Percentiles rank a stretch among this genome's conserved stretches.
Evolutionary conservation across 768 basidiomycete genomes (phyloP).

Genomic region (Boletus sp.): DNA sequence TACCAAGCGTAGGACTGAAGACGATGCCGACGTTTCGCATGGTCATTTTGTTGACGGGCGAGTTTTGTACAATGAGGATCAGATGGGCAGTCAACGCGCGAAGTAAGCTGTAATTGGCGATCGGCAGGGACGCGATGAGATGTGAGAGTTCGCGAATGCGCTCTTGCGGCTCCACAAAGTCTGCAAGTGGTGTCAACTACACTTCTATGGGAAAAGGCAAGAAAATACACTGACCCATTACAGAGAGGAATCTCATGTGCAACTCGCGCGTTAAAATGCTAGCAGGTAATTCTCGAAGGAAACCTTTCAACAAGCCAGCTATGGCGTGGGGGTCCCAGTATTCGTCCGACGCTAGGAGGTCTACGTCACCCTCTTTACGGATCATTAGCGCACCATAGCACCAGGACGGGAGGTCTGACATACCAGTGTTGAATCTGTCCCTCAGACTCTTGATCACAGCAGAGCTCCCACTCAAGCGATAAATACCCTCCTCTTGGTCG

Average conservation of each 20-base stretch:
- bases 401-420: conserved; percentile 24
- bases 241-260: conserved; percentile 86
- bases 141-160: conserved; percentile 83
- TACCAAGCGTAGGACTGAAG: conserved; percentile 95
- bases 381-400: conserved; percentile 5
- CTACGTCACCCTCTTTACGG: conserved; percentile 87
- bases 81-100: conserved; percentile 94
- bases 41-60: conserved; percentile 93
- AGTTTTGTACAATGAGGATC: conserved; percentile 91
- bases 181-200: conserved; percentile 41
- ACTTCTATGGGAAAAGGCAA: conserved; percentile 1
- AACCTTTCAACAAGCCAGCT: conserved; percentile 90
- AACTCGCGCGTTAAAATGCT: conserved; percentile 92
- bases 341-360: conserved; percentile 83
- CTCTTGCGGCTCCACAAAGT: conserved; percentile 86
- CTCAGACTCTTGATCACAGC: conserved; percentile 92
- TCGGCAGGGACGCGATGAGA: conserved; percentile 83
- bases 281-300: conserved; percentile 88
- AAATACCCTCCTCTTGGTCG: conserved; percentile 96
- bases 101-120: conserved; percentile 91
- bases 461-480: conserved; percentile 91
- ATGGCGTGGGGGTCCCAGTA: conserved; percentile 98
- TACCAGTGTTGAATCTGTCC: conserved; percentile 90
- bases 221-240: conserved; percentile 72
- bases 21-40: conserved; percentile 99